Conservation (phyloP, 2,329 filamentous ascomycete genomes). For the Aspergillus hiratsukae region DNA sequence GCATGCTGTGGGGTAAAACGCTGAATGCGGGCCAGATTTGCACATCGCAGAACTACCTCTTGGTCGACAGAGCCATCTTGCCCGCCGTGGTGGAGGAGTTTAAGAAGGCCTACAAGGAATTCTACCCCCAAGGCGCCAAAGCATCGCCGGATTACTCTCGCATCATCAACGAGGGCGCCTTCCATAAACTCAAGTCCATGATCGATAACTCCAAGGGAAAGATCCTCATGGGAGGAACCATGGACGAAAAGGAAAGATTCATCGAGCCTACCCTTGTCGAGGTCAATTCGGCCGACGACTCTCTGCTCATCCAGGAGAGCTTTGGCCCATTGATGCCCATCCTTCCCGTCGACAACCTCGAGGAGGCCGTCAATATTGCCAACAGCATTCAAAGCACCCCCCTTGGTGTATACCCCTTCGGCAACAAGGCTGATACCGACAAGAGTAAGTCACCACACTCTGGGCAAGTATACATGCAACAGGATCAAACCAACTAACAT, state of each 20-base stretch:
- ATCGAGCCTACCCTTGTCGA: conserved; percentile 93
- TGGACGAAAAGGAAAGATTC: conserved; percentile 74
- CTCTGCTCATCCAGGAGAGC: conserved; percentile 75
- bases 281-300: conserved; percentile 69
- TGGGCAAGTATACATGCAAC: neutral
- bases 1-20: conserved; percentile 84
- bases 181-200: conserved; percentile 81
- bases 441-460: conserved; percentile 51
- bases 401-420: conserved; percentile 79
- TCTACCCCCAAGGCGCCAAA: conserved; percentile 78
- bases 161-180: conserved; percentile 77
- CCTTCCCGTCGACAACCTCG: conserved; percentile 70
- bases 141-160: conserved; percentile 72
- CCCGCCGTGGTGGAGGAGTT: conserved; percentile 70
- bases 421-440: conserved; percentile 70
- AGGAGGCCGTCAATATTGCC: conserved; percentile 77
- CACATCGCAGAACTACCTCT: conserved; percentile 85
- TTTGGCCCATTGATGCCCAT: conserved; percentile 93
- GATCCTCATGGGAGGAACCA: conserved; percentile 79
- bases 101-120: conserved; percentile 65
- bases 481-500: neutral
- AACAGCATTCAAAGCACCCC: conserved; percentile 80
- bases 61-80: conserved; percentile 72
- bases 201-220: conserved; percentile 78
- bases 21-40: conserved; percentile 88